A percentile compares a stretch with the other conserved stretches of the same genome.
These are phyloP conservation scores for Cyberlindnera japonica DNA, from an alignment of 805 yeast genomes.

Conservation along the genomic window DNA sequence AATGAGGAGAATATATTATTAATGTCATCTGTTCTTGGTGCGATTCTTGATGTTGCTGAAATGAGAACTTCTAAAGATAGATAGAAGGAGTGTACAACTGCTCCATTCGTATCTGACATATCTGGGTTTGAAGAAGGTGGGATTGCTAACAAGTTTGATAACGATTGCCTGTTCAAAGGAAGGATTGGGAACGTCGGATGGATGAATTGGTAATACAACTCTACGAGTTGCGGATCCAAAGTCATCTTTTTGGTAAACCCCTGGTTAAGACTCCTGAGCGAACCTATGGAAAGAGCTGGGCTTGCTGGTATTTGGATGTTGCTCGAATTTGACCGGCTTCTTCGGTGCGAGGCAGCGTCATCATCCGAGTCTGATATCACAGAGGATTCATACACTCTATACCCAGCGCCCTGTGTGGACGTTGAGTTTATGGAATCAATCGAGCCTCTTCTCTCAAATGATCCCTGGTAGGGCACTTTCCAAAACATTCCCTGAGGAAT, in stretches of 20 bases:
- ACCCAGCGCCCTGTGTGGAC: constrained; percentile 17
- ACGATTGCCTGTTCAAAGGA: constrained; percentile 31
- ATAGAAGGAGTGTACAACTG: constrained; percentile 19
- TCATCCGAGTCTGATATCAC: constrained; percentile 28
- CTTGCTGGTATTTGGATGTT: constrained; percentile 19
- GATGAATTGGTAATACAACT: constrained; percentile 44
- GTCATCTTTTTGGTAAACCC: constrained; percentile 14
- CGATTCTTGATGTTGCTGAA: constrained; percentile 12
- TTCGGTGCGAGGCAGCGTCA: constrained; percentile 25
- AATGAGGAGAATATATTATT: constrained; percentile 13
- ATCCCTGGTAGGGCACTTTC: constrained; percentile 29
- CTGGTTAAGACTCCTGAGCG: constrained; percentile 19
- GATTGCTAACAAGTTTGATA: constrained; percentile 18
- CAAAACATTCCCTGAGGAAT: constrained; percentile 27
- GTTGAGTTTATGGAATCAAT: constrained; percentile 24
- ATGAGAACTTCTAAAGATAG: constrained; percentile 21
- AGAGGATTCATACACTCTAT: constrained; percentile 21
- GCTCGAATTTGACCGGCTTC: constrained; percentile 22
- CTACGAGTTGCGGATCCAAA: constrained; percentile 35
- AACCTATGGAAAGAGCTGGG: constrained; percentile 24
- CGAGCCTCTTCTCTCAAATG: constrained; percentile 27
- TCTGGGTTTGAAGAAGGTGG: constrained; percentile 19
- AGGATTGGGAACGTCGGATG: constrained; percentile 37
- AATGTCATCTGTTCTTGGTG: constrained; percentile 14
- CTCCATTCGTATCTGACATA: constrained; percentile 18